Evolutionary conservation across 2,329 filamentous ascomycete genomes (phyloP), one percentile per base, ranked within the genome.

Genomic region (Cladosporium sp.): DNA sequence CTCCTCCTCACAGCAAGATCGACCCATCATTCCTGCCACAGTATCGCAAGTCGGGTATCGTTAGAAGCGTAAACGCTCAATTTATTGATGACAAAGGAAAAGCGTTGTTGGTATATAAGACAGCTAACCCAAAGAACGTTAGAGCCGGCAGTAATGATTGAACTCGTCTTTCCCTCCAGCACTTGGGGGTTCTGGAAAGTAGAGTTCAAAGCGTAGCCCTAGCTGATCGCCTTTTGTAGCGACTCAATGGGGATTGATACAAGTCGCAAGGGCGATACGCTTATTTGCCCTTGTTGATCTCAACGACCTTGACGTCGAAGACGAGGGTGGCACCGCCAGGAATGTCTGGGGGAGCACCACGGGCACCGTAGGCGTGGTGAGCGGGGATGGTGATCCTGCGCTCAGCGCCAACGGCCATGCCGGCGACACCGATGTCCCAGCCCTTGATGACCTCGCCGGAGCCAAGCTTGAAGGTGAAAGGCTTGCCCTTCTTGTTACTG

Each of bases 401-500:
- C 86, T 99, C 96, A 74, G 92, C 93, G 75, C 95, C 95, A 72
- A 93, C 89, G 72, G 89, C 84, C 92, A 99, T 97, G 80, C 96
- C 96, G 72, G 86, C 85, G 72, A 99, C 84, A 81, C 95, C 95
- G 70, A 98, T 87, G 79, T 99, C 96, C 96, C 95, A 98, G 72
- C 95, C 95, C 86, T 96, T 95, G 84, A 99, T 99, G 75, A 99
- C 96, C 80, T 98, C 92, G 68, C 93, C 93, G 77, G 89, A 88
- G 72, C 95, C 96, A 68, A 96, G 88, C 85, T 94, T 96, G 88
- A 98, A 98, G 72, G 86, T 86, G 84, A 99, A 99, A 66, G 96
- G 94, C 84, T 96, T 93, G 75, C 95, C 95, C 84, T 96, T 97
- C 87, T 98, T 99, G 87, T 99, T 98, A 80, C 91, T 86, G 81